Evolutionary conservation across 2,329 filamentous ascomycete species (phyloP).

Genomic region (Alternaria ventricosa): DNA sequence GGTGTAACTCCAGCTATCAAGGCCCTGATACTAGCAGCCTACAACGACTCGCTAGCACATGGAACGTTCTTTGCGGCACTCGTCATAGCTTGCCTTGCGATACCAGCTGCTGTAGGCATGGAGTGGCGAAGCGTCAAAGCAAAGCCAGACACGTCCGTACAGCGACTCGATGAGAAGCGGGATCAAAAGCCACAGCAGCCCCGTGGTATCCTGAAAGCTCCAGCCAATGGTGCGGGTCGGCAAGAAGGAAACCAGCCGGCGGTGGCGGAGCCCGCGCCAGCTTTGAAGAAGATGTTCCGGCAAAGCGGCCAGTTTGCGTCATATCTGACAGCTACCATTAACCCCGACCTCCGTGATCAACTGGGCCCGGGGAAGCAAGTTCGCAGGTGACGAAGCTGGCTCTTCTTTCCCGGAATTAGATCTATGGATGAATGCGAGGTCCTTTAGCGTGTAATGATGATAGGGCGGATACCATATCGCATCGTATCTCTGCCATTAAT

Average conservation of each 20-base stretch:
- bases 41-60: conserved; percentile 38
- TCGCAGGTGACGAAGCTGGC: not conserved
- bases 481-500: conserved; percentile 1
- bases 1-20: conserved; percentile 22
- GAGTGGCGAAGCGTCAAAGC: conserved; percentile 73
- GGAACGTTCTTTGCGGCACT: conserved; percentile 65
- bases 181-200: not conserved
- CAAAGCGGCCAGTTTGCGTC: conserved; percentile 33
- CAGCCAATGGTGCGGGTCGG: not conserved
- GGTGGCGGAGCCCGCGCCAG: conserved; percentile 14
- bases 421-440: not conserved
- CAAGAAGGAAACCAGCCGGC: not conserved
- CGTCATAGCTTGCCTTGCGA: conserved; percentile 60
- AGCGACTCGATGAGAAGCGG: conserved; percentile 20
- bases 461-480: not conserved
- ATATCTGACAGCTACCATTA: conserved; percentile 32
- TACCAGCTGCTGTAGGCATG: conserved; percentile 62
- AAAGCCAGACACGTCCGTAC: not conserved
- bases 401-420: not conserved
- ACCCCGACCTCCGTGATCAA: conserved; percentile 31
- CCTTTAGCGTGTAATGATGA: conserved; percentile 1
- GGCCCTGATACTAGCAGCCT: conserved; percentile 30
- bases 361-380: conserved; percentile 4
- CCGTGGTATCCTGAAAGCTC: conserved; percentile 1
- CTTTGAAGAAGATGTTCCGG: conserved; percentile 26